Evolutionary conservation across 257 asterid species (phyloP).

Genomic region (Thymus mandschuricus): DNA sequence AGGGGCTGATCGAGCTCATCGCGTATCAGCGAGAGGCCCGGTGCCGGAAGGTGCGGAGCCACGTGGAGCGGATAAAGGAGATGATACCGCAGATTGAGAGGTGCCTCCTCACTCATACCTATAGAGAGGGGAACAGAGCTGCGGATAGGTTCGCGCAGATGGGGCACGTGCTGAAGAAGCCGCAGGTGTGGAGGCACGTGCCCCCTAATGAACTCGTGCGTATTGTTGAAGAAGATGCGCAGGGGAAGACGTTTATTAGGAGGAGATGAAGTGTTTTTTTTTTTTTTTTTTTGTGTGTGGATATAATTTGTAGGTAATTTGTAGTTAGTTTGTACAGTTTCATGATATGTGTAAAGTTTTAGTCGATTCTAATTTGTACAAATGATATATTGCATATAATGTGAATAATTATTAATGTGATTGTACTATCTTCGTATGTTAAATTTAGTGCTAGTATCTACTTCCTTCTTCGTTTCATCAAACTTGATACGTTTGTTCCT

Average conservation of each 20-base stretch:
- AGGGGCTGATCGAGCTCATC: slow-evolving; percentile 57
- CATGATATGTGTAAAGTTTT: too few relatives aligned
- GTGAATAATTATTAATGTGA: too few relatives aligned
- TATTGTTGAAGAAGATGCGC: slow-evolving; percentile 63
- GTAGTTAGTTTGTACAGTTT: too few relatives aligned
- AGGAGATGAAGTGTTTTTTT: slow-evolving; percentile 29
- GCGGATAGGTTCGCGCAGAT: slow-evolving; percentile 76
- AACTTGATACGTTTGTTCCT: too few relatives aligned
- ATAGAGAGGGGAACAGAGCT: slow-evolving; percentile 72
- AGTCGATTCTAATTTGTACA: too few relatives aligned
- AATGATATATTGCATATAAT: too few relatives aligned
- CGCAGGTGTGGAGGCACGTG: slow-evolving; percentile 56
- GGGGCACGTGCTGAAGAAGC: slow-evolving; percentile 61
- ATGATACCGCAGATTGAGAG: slow-evolving; percentile 53
- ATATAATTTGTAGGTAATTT: too few relatives aligned
- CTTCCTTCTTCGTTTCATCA: too few relatives aligned
- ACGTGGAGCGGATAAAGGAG: slow-evolving; percentile 43
- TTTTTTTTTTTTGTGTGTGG: too few relatives aligned
- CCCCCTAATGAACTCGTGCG: slow-evolving; percentile 56
- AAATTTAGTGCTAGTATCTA: too few relatives aligned
- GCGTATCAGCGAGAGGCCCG: slow-evolving; percentile 35
- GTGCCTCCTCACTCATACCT: slow-evolving; percentile 58
- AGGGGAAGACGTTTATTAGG: slow-evolving; percentile 54
- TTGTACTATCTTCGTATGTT: too few relatives aligned
- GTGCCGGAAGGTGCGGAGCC: slow-evolving; percentile 51